These are phyloP conservation scores for Alternaria consortialis DNA, from an alignment of 2,329 filamentous ascomycete species.

Conservation along the genomic window DNA sequence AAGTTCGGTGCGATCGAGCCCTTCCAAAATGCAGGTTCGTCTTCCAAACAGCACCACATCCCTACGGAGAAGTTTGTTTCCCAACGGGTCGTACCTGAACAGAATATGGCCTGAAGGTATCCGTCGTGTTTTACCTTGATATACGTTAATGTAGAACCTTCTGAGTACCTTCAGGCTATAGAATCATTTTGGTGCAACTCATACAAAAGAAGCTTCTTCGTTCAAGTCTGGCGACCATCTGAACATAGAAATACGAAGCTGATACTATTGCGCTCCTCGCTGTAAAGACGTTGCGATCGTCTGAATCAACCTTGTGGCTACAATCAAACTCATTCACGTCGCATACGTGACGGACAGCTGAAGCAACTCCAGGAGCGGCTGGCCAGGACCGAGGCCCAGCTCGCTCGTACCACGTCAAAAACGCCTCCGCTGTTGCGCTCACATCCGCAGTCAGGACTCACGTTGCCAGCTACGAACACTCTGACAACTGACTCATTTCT, in stretches of 20 bases:
- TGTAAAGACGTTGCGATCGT: not conserved
- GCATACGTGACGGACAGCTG: slow-evolving; percentile 5
- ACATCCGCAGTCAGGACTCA: not conserved
- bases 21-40: slow-evolving; percentile 3
- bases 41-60: not conserved
- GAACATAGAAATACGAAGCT: not conserved
- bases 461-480: not conserved
- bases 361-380: not conserved
- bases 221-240: too few relatives aligned
- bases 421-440: not conserved
- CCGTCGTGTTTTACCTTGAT: too few relatives aligned
- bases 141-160: too few relatives aligned
- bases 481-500: not conserved
- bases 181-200: too few relatives aligned
- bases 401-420: not conserved
- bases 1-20: not conserved
- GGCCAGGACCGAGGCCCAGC: not conserved
- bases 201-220: too few relatives aligned
- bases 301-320: not conserved
- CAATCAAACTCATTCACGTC: not conserved
- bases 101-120: too few relatives aligned
- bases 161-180: too few relatives aligned
- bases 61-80: too few relatives aligned
- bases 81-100: too few relatives aligned
- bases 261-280: not conserved